These are phyloP conservation scores for Gelatoporia subvermispora DNA, from an alignment of 768 basidiomycete species.

Conservation along the genomic window DNA sequence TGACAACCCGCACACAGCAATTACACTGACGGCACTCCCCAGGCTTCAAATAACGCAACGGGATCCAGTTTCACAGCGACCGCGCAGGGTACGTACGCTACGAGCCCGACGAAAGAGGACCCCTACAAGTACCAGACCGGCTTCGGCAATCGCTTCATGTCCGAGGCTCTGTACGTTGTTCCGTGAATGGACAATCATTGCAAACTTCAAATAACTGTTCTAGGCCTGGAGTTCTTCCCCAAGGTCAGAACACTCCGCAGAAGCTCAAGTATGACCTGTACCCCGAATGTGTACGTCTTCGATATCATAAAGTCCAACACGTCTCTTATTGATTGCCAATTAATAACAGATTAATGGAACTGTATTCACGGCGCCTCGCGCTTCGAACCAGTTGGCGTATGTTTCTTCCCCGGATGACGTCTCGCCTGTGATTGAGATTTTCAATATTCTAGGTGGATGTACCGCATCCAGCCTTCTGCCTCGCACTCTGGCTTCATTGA, in stretches of 20 bases:
- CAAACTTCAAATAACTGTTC: background rate
- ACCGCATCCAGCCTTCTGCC: conserved; percentile 59
- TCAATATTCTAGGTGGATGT: conserved; percentile 41
- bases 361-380: conserved; percentile 50
- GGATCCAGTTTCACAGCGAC: background rate
- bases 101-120: conserved; percentile 31
- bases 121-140: conserved; percentile 54
- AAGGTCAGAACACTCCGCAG: conserved; percentile 56
- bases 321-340: background rate
- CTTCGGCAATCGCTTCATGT: conserved; percentile 51
- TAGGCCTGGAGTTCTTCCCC: conserved; percentile 49
- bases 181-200: background rate
- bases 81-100: conserved; percentile 10
- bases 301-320: background rate
- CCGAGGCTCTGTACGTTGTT: conserved; percentile 45
- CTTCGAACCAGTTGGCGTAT: conserved; percentile 43
- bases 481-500: conserved; percentile 54
- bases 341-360: conserved; percentile 42
- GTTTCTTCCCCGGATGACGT: conserved; percentile 18
- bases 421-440: background rate
- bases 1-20: too few species aligned
- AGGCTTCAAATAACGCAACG: too few species aligned
- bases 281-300: conserved; percentile 41
- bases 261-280: conserved; percentile 55
- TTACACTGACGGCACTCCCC: too few species aligned